These are phyloP conservation scores for Plasmodium cynomolgi DNA, from an alignment of 169 alveolate species.

Conservation along the genomic window DNA sequence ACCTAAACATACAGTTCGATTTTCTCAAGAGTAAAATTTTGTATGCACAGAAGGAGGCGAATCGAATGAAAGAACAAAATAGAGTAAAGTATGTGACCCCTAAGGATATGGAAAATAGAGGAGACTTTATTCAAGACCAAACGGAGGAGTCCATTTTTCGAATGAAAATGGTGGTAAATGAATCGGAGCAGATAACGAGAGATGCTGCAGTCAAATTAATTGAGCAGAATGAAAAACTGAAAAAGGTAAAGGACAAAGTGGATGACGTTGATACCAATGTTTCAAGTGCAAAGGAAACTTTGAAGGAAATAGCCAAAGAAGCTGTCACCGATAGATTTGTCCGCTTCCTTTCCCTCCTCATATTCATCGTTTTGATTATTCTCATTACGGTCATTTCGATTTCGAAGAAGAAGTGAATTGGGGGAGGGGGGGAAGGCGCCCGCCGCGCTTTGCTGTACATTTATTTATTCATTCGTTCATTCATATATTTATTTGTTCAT, in stretches of 20 bases:
- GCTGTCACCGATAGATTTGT: slow-evolving; percentile 62
- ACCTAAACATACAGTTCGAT: slow-evolving; percentile 44
- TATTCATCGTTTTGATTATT: slow-evolving; percentile 36
- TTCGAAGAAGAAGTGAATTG: slow-evolving; percentile 13
- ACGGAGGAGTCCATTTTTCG: slow-evolving; percentile 50
- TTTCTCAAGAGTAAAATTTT: slow-evolving; percentile 43
- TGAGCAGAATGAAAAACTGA: slow-evolving; percentile 48
- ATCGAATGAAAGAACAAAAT: neutral
- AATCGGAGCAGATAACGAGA: slow-evolving; percentile 68
- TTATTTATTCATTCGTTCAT: neutral
- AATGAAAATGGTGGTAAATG: slow-evolving; percentile 67
- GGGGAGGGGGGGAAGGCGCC: neutral
- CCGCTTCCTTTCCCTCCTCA: slow-evolving; percentile 32
- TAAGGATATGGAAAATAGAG: slow-evolving; percentile 42
- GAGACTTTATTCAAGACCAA: slow-evolving; percentile 62
- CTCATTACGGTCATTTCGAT: slow-evolving; percentile 36
- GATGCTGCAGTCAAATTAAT: slow-evolving; percentile 43
- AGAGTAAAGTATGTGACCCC: slow-evolving; percentile 25
- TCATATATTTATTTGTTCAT: neutral
- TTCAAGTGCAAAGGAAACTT: slow-evolving; percentile 51
- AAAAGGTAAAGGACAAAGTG: slow-evolving; percentile 46
- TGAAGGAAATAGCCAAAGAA: slow-evolving; percentile 63
- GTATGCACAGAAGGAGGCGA: slow-evolving; percentile 36
- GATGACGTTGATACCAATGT: slow-evolving; percentile 72
- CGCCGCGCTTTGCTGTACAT: neutral